Conservation (phyloP, 2,329 filamentous ascomycete species). For the Dactylellina leptospora region DNA sequence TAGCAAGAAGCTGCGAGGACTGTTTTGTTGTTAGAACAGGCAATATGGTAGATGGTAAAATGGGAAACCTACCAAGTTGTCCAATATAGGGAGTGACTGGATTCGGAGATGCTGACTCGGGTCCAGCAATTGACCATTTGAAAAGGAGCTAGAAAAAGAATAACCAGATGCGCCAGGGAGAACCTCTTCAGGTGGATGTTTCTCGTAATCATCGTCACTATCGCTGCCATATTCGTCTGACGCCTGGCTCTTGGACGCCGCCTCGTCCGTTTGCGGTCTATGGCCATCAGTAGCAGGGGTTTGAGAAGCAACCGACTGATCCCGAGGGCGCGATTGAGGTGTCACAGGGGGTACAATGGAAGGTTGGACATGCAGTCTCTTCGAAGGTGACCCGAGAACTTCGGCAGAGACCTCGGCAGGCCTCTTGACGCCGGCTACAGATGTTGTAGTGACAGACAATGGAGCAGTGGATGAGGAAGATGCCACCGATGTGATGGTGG, state of each 20-base stretch:
- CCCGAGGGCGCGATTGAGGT: constrained; percentile 3
- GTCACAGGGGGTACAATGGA: constrained; percentile 7
- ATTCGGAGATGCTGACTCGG: constrained; percentile 65
- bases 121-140: constrained; percentile 54
- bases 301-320: constrained; percentile 22
- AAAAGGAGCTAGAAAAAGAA: constrained; percentile 48
- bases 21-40: constrained; percentile 8
- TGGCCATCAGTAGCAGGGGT: constrained; percentile 1
- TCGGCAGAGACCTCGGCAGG: constrained; percentile 28
- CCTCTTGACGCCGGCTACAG: constrained; percentile 26
- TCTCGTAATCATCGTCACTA: constrained; percentile 49
- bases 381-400: constrained; percentile 18
- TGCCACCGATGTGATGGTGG: no score
- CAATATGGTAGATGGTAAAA: not conserved
- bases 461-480: not conserved
- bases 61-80: constrained; percentile 66
- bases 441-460: not conserved
- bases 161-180: constrained; percentile 54
- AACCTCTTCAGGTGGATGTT: constrained; percentile 48
- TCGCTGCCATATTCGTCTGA: constrained; percentile 48
- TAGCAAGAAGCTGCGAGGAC: constrained; percentile 63
- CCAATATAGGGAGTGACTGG: constrained; percentile 69
- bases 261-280: not conserved
- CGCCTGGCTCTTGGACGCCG: not conserved
- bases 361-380: constrained; percentile 27